A percentile compares a stretch with the other conserved stretches of the same genome.
Conservation (phyloP, 2,329 filamentous ascomycete species). For the Lomentospora prolificans region DNA sequence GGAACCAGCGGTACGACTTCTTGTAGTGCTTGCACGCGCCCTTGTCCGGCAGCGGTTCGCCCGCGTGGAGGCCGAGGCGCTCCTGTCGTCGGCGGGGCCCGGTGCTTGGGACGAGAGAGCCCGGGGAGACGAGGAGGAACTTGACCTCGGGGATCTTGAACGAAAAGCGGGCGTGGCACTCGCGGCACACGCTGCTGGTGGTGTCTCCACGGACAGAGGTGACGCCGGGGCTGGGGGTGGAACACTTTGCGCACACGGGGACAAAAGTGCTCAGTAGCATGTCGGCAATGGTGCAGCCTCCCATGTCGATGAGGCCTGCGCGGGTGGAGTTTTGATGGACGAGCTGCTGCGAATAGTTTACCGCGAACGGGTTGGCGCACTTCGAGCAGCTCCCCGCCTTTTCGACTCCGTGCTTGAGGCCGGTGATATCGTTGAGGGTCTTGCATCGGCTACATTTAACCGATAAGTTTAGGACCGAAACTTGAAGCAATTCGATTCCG, state of each 20-base stretch:
- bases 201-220: slow-evolving; percentile 65
- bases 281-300: slow-evolving; percentile 65
- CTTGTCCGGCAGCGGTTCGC: slow-evolving; percentile 42
- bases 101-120: slow-evolving; percentile 29
- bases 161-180: slow-evolving; percentile 71
- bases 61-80: slow-evolving; percentile 45
- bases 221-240: slow-evolving; percentile 57
- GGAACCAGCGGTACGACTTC: slow-evolving; percentile 53
- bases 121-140: slow-evolving; percentile 60
- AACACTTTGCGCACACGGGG: slow-evolving; percentile 70
- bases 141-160: slow-evolving; percentile 71
- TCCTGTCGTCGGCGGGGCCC: slow-evolving; percentile 37
- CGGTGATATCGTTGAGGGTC: slow-evolving; percentile 58
- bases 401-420: slow-evolving; percentile 46
- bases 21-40: slow-evolving; percentile 50
- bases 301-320: slow-evolving; percentile 68
- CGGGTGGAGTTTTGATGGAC: slow-evolving; percentile 65
- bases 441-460: slow-evolving; percentile 76
- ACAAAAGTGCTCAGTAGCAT: slow-evolving; percentile 72
- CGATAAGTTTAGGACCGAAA: slow-evolving; percentile 56
- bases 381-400: slow-evolving; percentile 48
- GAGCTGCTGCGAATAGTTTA: slow-evolving; percentile 55
- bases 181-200: slow-evolving; percentile 64
- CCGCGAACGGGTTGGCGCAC: slow-evolving; percentile 41
- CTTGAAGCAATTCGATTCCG: slow-evolving; percentile 65